Base-by-base conservation (phyloP, 345 rosid genomes). In the Moringa oleifera region DNA sequence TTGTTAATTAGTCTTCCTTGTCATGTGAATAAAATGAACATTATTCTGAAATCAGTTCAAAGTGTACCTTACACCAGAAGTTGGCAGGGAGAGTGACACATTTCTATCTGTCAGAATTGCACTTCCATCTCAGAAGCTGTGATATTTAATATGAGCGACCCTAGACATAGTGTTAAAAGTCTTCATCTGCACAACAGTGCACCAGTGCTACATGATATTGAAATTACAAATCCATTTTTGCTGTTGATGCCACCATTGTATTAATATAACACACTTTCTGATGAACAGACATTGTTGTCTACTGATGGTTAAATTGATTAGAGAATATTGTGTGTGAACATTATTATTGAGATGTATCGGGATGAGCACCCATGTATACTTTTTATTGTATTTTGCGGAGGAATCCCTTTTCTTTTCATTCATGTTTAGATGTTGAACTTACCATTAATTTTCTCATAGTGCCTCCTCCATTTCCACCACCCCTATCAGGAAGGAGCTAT, bases 391-490 rank as follows among this genome's bases (percentile, higher is more conserved):
- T 47, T 23, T 11, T 23, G 21, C 28, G 10, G 18, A 16, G 25
- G 23, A 47, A 45, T 53, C 12, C 16, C 59, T 67, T 41, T 22
- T 24, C 23, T 52, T 60, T 12, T 65, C 20, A 19, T 57, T 31
- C 51, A 51, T 45, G 59, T 46, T 57, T 18, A 25, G 57, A 55
- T 50, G 24, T 63, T 71, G 67, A 71, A 46, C 52, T 15, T 19
- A 25, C 45, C 55, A 23, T 71, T 23, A 59, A 59, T 57, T 68
- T 62, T 68, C 73, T 86, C 65, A 63, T 70, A 88, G 98, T 90
- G 87, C 96, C 97, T 54, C 78, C 89, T 58, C 87, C 90, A 23
- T 79, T 89, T 62, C 97, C 90, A 58, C 95, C 95, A 61, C 81
- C 83, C 64, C 73, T 76, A 67, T 94, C 96, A 64, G 92, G 90